Percentiles rank a stretch among this genome's conserved stretches.
These are phyloP conservation scores for Solanum neorickii DNA, from an alignment of 257 asterid genomes.

Conservation along the genomic window DNA sequence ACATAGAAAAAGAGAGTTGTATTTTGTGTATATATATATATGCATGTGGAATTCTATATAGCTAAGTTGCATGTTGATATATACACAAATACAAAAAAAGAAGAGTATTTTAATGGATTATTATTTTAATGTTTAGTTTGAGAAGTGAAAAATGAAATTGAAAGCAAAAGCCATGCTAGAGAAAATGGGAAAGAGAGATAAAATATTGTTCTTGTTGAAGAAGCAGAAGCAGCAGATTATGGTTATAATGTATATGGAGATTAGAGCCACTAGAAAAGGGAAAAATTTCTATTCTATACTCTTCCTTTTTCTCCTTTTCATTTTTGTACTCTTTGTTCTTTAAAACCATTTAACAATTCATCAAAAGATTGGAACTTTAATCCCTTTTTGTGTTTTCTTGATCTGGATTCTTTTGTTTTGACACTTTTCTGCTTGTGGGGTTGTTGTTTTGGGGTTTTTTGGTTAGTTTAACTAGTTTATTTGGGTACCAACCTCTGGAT, in stretches of 20 bases:
- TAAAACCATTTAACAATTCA: constrained; percentile 6
- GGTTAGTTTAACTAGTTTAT: constrained; percentile 21
- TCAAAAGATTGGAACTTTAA: constrained; percentile 11
- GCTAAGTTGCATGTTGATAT: not conserved
- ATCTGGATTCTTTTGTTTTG: constrained; percentile 13
- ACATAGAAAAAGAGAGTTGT: not conserved
- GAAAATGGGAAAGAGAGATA: constrained; percentile 33
- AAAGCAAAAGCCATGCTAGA: constrained; percentile 19
- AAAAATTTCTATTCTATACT: constrained; percentile 42
- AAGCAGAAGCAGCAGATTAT: constrained; percentile 20
- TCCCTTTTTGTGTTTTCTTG: constrained; percentile 12
- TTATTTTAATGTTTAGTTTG: constrained; percentile 22
- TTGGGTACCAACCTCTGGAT: constrained; percentile 2
- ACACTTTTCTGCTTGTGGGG: not conserved
- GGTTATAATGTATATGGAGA: constrained; percentile 49
- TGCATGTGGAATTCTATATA: not conserved
- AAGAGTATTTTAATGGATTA: not conserved
- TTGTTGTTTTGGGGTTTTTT: not conserved
- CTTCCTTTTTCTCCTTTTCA: constrained; percentile 70
- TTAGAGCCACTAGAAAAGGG: constrained; percentile 41
- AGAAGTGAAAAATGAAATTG: constrained; percentile 7
- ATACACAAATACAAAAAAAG: not conserved
- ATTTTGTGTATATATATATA: not conserved
- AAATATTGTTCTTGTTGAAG: constrained; percentile 11
- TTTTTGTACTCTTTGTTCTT: constrained; percentile 61